These are phyloP conservation scores for Atalantia buxifolia DNA, from an alignment of 345 rosid genomes.

Conservation along the genomic window DNA sequence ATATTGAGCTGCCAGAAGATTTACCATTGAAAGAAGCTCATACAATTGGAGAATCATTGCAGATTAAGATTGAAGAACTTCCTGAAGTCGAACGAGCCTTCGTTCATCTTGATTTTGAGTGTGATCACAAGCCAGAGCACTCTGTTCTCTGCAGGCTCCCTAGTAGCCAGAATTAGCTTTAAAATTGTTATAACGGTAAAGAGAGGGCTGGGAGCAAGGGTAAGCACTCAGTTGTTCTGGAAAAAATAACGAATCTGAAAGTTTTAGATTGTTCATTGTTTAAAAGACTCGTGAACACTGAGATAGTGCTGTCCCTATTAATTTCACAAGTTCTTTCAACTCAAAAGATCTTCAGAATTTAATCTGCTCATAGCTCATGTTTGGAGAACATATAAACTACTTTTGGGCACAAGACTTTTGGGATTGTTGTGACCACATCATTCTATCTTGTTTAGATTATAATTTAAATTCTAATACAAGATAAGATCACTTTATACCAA, in stretches of 20 bases:
- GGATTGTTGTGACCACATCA: too few relatives aligned
- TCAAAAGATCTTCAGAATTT: background rate
- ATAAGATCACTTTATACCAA: too few relatives aligned
- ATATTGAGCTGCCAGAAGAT: slow-evolving; percentile 26
- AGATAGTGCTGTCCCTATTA: background rate
- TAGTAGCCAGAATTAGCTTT: background rate
- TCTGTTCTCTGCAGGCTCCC: background rate
- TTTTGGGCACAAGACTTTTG: too few relatives aligned
- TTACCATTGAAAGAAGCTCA: slow-evolving; percentile 33
- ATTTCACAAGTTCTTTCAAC: background rate
- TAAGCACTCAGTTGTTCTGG: background rate
- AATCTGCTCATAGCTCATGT: too few relatives aligned
- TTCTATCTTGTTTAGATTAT: too few relatives aligned
- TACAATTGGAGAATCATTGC: slow-evolving; percentile 34
- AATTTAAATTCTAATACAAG: too few relatives aligned
- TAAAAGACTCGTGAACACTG: background rate
- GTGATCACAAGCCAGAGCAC: slow-evolving; percentile 34
- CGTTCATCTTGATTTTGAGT: slow-evolving; percentile 47
- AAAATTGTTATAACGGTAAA: too few relatives aligned
- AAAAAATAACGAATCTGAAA: background rate
- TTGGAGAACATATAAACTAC: too few relatives aligned
- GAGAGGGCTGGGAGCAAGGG: background rate
- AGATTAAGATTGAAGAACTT: slow-evolving; percentile 33
- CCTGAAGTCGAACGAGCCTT: slow-evolving; percentile 42
- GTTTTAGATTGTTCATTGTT: background rate